phyloP scores from a whole-genome alignment of 305 asterid genomes.

The Andrographis paniculata region DNA sequence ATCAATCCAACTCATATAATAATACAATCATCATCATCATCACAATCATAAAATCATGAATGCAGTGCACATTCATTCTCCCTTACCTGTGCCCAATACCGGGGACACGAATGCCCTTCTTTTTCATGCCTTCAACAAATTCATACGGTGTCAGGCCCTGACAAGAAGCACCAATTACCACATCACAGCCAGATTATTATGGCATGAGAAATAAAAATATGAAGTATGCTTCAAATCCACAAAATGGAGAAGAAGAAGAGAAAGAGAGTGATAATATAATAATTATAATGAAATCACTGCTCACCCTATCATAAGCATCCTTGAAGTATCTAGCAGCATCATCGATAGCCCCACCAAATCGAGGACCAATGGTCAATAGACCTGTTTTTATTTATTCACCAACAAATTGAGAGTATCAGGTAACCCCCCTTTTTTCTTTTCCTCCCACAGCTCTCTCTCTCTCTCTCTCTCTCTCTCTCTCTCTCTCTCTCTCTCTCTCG shows the following conservation, averaged over 20 bases:
- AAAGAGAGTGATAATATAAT: neutral
- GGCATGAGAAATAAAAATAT: too few species aligned
- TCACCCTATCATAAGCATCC: slow-evolving; percentile 94
- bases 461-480: too few species aligned
- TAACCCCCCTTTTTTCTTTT: too few species aligned
- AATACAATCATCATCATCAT: too few species aligned
- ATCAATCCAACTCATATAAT: too few species aligned
- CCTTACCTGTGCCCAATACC: slow-evolving; percentile 98
- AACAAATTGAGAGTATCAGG: too few species aligned
- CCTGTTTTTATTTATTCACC: slow-evolving; percentile 70
- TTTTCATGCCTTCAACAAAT: slow-evolving; percentile 95
- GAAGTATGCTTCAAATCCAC: slow-evolving; percentile 4
- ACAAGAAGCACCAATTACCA: slow-evolving; percentile 5
- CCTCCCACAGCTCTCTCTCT: too few species aligned
- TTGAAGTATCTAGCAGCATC: slow-evolving; percentile 98
- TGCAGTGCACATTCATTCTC: too few species aligned
- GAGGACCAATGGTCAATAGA: slow-evolving; percentile 89
- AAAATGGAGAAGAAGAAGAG: neutral
- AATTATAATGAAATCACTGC: slow-evolving; percentile 23
- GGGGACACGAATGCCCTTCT: slow-evolving; percentile 98
- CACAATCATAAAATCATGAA: too few species aligned
- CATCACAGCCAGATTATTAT: neutral
- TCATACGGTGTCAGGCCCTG: slow-evolving; percentile 87
- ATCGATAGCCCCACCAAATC: slow-evolving; percentile 97
- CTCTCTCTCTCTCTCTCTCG: too few species aligned